A percentile compares a stretch with the other conserved stretches of the same genome.
These are phyloP conservation scores for Lodderomyces beijingensis DNA, from an alignment of 1,139 yeast genomes.

Conservation along the genomic window DNA sequence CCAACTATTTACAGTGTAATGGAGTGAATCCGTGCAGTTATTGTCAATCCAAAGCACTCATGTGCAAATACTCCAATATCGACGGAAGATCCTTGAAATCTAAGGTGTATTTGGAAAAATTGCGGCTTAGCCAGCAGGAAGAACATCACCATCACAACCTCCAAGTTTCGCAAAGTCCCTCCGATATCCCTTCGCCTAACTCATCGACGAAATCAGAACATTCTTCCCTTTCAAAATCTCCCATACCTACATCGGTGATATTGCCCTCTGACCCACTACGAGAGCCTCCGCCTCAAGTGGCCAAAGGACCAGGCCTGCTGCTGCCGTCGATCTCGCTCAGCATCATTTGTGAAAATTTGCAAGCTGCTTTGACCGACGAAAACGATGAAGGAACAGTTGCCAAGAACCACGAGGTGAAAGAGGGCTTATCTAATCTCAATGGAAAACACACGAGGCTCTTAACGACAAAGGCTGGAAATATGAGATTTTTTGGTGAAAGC, in stretches of 20 bases:
- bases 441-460: slow-evolving; percentile 16
- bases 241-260: background rate
- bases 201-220: background rate
- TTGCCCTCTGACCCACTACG: slow-evolving; percentile 1
- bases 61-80: slow-evolving; percentile 22
- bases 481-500: slow-evolving; percentile 24
- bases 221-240: background rate
- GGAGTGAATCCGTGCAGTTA: slow-evolving; percentile 25
- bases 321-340: slow-evolving; percentile 21
- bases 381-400: slow-evolving; percentile 1
- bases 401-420: slow-evolving; percentile 5
- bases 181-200: background rate
- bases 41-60: slow-evolving; percentile 20
- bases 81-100: slow-evolving; percentile 25
- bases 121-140: slow-evolving; percentile 8
- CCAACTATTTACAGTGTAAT: slow-evolving; percentile 15
- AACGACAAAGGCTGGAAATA: slow-evolving; percentile 17
- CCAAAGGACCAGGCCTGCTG: background rate
- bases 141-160: background rate
- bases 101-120: slow-evolving; percentile 9
- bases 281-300: background rate
- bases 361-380: slow-evolving; percentile 22
- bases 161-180: background rate
- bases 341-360: slow-evolving; percentile 12
- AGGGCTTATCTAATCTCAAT: slow-evolving; percentile 14